Evolutionary conservation across 2,329 filamentous ascomycete genomes (phyloP), one percentile per base, ranked within the genome.

Genomic region (Pseudofabraea citricarpa): DNA sequence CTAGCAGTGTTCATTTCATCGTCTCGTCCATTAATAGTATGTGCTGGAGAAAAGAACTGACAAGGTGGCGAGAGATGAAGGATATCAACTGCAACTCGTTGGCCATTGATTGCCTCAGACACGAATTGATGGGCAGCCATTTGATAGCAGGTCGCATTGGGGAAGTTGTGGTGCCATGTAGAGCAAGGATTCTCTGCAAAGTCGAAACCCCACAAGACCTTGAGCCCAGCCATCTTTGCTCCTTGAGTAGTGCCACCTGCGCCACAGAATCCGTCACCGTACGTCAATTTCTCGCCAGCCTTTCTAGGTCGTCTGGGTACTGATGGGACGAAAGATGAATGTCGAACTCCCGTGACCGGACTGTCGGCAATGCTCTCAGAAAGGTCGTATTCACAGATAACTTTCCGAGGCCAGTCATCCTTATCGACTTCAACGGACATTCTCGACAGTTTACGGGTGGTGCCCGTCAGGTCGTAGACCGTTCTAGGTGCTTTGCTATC

Each of bases 61-160:
- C 89, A 94, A 0, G 88, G 87, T 0, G 86, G 87, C 0, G 84
- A 89, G 0, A 90, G 63, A 50, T 94, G 88, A 0, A 87, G 64
- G 2, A 91, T 67, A 52, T 93, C 87, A 0, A 83, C 75, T 4
- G 68, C 67, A 7, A 71, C 50, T 2, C 62, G 57, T 12, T 40
- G 27, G 6, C 2, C 36, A 10, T 21, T 19, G 3, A 16, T 9
- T 22, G 21, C n/a, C 4, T 40, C 24, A 5, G 38, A 36, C 21
- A 80, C 65, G 40, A 84, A 81, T 2, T 74, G 61, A 24, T 71
- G 64, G 1, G 77, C 63, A 0, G 72, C 64, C 47, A 66, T 65
- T 5, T 71, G 53, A 36, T 74, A 72, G 0, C 85, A 66, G 0
- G 68, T 74, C 7, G 56, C 52, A 8, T 23, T 2, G 3, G 49